A percentile compares a stretch with the other conserved stretches of the same genome.
These are phyloP conservation scores for Nitzschia sp. DNA, from an alignment of 108 stramenopile species.

Conservation along the genomic window DNA sequence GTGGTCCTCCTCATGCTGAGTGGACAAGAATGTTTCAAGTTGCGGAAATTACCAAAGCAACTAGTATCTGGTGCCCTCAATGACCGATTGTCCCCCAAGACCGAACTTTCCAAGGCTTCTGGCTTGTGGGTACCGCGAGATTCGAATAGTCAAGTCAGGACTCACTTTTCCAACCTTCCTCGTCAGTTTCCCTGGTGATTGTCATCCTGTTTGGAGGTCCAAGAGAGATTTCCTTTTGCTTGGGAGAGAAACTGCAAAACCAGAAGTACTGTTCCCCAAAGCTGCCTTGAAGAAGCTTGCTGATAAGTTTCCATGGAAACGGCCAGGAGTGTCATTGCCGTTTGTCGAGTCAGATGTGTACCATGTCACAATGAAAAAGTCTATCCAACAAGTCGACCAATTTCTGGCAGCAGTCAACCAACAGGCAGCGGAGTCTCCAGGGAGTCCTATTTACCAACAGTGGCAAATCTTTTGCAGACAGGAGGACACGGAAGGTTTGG, in stretches of 20 bases:
- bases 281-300: conserved; percentile 39
- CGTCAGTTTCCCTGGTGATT: conserved; percentile 5
- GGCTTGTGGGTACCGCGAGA: conserved; percentile 42
- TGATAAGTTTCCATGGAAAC: conserved; percentile 39
- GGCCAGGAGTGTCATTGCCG: conserved; percentile 6
- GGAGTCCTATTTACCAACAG: not conserved
- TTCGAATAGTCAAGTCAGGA: conserved; percentile 34
- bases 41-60: no score
- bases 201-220: conserved; percentile 23
- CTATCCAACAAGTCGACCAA: conserved; percentile 37
- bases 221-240: conserved; percentile 37
- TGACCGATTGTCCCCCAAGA: no score
- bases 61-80: no score
- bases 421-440: not conserved
- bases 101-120: conserved; percentile 17
- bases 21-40: no score
- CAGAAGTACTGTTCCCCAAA: conserved; percentile 21
- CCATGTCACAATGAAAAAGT: conserved; percentile 39
- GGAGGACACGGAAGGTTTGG: conserved; percentile 23
- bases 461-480: conserved; percentile 44
- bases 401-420: conserved; percentile 18
- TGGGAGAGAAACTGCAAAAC: not conserved
- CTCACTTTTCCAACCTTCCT: conserved; percentile 44
- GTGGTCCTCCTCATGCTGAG: no score
- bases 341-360: conserved; percentile 6